These are phyloP conservation scores for Acrodontium crateriforme DNA, from an alignment of 2,329 filamentous ascomycete species.

Conservation along the genomic window DNA sequence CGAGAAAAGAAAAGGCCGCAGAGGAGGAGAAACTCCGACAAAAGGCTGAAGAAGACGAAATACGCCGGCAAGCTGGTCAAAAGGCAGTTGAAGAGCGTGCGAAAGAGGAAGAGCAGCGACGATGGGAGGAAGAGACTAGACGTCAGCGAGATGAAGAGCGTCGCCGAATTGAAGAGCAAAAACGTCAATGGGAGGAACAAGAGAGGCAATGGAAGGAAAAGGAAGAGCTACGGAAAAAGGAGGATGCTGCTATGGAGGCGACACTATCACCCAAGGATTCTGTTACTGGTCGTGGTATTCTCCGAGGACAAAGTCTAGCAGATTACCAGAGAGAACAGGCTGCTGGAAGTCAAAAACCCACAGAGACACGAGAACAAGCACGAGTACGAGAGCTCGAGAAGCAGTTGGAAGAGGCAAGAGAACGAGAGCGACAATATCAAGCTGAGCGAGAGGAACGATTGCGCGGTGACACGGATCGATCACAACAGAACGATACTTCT, in stretches of 20 bases:
- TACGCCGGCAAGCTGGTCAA: conserved; percentile 33
- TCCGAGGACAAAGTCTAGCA: conserved; percentile 73
- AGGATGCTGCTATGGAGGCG: conserved; percentile 55
- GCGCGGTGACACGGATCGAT: conserved; percentile 16
- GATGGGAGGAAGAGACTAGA: conserved; percentile 52
- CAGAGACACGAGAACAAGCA: conserved; percentile 41
- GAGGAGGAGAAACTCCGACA: conserved; percentile 40
- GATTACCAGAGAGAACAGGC: conserved; percentile 67
- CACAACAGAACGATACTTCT: conserved; percentile 12
- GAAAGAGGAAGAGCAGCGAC: conserved; percentile 48
- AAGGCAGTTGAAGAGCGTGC: conserved; percentile 50
- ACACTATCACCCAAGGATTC: conserved; percentile 45
- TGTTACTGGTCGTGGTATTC: conserved; percentile 32
- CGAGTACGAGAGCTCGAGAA: conserved; percentile 70
- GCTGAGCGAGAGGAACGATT: conserved; percentile 42
- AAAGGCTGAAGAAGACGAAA: conserved; percentile 40
- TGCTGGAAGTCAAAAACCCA: conserved; percentile 21
- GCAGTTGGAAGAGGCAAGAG: conserved; percentile 53
- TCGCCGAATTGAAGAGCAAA: conserved; percentile 51
- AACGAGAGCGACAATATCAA: conserved; percentile 52
- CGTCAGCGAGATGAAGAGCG: conserved; percentile 46
- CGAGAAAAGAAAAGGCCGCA: conserved; percentile 40
- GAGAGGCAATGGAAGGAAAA: conserved; percentile 64
- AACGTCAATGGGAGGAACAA: conserved; percentile 63
- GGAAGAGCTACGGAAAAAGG: conserved; percentile 54